These are phyloP conservation scores for Dactylis glomerata DNA, from an alignment of 176 grass and related monocot species.

Conservation along the genomic window DNA sequence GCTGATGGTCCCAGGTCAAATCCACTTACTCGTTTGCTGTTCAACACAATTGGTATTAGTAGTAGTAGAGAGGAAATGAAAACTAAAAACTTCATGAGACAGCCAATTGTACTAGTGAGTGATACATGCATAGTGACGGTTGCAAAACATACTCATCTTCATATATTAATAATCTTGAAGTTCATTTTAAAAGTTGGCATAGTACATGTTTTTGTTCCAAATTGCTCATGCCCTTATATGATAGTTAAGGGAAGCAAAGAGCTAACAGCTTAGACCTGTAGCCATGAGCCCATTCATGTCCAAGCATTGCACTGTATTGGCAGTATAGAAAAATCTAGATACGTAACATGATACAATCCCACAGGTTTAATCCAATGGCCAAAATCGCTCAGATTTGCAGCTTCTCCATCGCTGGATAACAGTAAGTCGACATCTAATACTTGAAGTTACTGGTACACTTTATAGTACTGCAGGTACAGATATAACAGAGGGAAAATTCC, in stretches of 20 bases:
- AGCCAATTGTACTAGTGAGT: neutral
- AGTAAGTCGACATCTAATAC: neutral
- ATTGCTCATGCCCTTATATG: neutral
- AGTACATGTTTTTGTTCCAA: neutral
- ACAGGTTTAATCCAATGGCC: neutral
- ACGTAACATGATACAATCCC: neutral
- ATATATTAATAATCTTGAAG: neutral
- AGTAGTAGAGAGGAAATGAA: conserved; percentile 13
- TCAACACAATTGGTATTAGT: conserved; percentile 24
- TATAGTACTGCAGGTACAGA: neutral
- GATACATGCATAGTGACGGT: neutral
- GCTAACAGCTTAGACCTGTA: neutral
- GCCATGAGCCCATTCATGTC: neutral
- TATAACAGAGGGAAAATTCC: neutral
- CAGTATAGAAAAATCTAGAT: neutral
- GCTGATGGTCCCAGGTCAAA: conserved; percentile 80
- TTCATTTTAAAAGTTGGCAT: neutral
- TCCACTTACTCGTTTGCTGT: conserved; percentile 89
- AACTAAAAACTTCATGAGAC: conserved; percentile 11
- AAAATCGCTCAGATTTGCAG: neutral
- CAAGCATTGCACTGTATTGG: neutral
- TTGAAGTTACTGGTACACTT: neutral
- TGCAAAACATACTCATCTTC: neutral
- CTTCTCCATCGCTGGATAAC: neutral
- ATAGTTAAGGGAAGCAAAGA: conserved; percentile 7